Evolutionary conservation across 176 grass and related monocot species (phyloP), one percentile per base, ranked within the genome.

Genomic region (Oryza glaberrima): DNA sequence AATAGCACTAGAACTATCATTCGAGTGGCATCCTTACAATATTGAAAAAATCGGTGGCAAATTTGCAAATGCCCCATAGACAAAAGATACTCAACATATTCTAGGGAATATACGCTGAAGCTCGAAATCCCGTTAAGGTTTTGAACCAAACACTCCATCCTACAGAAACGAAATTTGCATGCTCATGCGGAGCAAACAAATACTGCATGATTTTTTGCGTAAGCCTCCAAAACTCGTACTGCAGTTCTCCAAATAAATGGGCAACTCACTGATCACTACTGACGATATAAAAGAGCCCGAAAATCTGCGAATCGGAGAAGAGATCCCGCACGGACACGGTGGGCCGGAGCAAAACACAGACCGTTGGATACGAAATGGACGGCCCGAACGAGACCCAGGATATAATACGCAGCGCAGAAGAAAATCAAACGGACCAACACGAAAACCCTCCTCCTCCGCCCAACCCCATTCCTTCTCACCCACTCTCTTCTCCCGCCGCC

Each of bases 401-500:
- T 71, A 23, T 63, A 9, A 23, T 63, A 9, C 17, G 8, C 58
- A 23, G 7, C n/a, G 23, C n/a, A 3, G n/a, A 63, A 23, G n/a
- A 63, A 63, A 63, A 63, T 63, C 58, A 63, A 63, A 63, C 58
- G 48, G 49, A 16, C 26, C 12, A 48, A 51, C 20, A 65, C 52
- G 40, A 87, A 80, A 89, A 46, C 82, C 86, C 67, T 65, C 86
- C 61, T 65, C 48, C 69, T 35, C 1, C 54, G 4, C 15, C 19
- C 20, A 23, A n/a, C 58, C 58, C n/a, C 20, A 8, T 23, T 63
- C 7, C 1, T 10, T 40, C 22, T 0, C 0, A 19, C 2, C 61
- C 74, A 60, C 20, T 41, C 73, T 61, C 74, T 77, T 67, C 77
- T 81, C 85, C 86, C 67, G 70, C 81, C 82, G 71, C 82, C 36